Base-by-base conservation (phyloP, 805 yeast genomes). In the Wickerhamomyces hampshirensis region DNA sequence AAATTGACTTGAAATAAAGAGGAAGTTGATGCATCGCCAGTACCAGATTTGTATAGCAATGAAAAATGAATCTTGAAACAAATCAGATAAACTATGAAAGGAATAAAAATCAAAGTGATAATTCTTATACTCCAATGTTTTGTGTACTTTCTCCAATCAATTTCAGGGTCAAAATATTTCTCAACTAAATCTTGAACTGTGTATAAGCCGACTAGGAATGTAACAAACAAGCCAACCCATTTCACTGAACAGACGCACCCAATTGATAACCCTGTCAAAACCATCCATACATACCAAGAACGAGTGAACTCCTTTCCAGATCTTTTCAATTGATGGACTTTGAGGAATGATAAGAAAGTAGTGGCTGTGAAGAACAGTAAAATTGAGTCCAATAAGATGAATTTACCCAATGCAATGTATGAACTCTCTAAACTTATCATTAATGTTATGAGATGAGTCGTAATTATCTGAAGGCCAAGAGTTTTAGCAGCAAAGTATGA, bases 1-100 rank as follows among this genome's bases (percentile, higher is more conserved):
- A 93, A 66, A 41, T 91, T 85, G 8, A 91, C 89, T 61, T 93
- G 98, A 62, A 93, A 80, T 35, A 91, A 69, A 0, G 97, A 80
- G 13, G 93, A 80, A 65, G 93, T 85, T 35, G 93, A 80, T 3
- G 94, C 84, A 59, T 91, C 96, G 28, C 98, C 98, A 0, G 96
- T 79, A 14, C 98, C 98, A 2, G 94, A 74, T 50, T 78, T 79
- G 51, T 73, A 76, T 39, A 93, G 71, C 26, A 88, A 64, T 14
- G 71, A 51, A 50, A 93, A 93, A 59, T 93, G 98, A 28, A 84
- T 65, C 55, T 80, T 83, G 71, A 93, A 93, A 51, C 81, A 75
- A 23, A 71, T 51, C 53, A 84, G 55, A 53, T 86, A 93, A 17
- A 91, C 75, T 21, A 69, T 21, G 19, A 79, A 53, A 3, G 98